These are phyloP conservation scores for Apiospora pterosperma DNA, from an alignment of 2,329 filamentous ascomycete species.

Conservation along the genomic window DNA sequence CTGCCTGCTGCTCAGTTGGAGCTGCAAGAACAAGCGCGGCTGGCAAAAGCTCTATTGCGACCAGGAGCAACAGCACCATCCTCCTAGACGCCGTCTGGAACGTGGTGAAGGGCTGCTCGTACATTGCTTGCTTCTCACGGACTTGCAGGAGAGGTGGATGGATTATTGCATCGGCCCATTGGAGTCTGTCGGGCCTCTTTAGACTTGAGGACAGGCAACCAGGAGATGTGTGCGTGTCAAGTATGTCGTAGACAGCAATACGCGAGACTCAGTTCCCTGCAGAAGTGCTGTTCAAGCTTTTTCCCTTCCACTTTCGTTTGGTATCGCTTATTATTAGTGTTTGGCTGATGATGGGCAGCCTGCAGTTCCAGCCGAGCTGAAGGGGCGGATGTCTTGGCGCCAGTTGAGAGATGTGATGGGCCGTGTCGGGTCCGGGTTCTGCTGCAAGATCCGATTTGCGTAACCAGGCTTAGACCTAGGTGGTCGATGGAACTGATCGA, in stretches of 20 bases:
- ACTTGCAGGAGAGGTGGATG: background rate
- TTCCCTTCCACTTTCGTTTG: background rate
- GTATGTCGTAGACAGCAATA: background rate
- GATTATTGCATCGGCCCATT: background rate
- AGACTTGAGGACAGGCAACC: background rate
- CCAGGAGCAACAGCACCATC: conserved; percentile 12
- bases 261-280: background rate
- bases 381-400: background rate
- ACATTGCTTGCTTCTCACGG: background rate
- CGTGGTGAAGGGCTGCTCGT: background rate
- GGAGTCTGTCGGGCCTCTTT: background rate
- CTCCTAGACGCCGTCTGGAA: conserved; percentile 19
- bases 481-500: background rate
- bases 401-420: background rate
- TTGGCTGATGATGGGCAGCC: background rate
- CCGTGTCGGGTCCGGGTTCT: background rate
- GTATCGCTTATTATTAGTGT: background rate
- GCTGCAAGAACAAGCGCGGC: conserved; percentile 19
- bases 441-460: background rate
- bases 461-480: background rate
- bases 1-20: conserved; percentile 19
- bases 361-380: background rate
- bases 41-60: conserved; percentile 22
- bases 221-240: background rate
- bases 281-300: background rate